Conservation (phyloP, 495 filamentous ascomycete species). For the Penicillium lagena region DNA sequence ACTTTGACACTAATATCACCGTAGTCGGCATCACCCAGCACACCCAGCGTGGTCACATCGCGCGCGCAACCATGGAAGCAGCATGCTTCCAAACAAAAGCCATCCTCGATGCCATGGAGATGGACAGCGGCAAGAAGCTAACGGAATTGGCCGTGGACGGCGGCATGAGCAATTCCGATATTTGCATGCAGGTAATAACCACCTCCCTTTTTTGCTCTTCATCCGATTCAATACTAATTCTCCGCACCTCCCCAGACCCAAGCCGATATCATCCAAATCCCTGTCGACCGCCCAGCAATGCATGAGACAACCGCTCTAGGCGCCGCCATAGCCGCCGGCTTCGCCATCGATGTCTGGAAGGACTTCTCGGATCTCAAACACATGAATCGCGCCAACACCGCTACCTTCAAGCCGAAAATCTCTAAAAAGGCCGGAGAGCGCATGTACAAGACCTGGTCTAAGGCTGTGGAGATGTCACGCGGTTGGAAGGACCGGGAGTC, state of each 20-base stretch:
- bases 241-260: constrained; percentile 53
- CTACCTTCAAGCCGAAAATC: constrained; percentile 65
- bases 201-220: constrained; percentile 6
- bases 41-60: constrained; percentile 85
- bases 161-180: constrained; percentile 87
- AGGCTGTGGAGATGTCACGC: constrained; percentile 84
- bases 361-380: constrained; percentile 70
- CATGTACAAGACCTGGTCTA: constrained; percentile 77
- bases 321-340: constrained; percentile 89
- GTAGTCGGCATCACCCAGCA: constrained; percentile 84
- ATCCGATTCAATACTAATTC: constrained; percentile 5
- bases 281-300: constrained; percentile 83
- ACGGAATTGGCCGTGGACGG: constrained; percentile 81
- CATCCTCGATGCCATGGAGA: constrained; percentile 91
- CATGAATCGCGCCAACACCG: constrained; percentile 70
- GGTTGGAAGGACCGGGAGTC: constrained; percentile 61
- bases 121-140: constrained; percentile 75
- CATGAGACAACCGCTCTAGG: constrained; percentile 90
- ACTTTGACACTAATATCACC: constrained; percentile 1
- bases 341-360: constrained; percentile 78
- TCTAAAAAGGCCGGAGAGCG: constrained; percentile 49
- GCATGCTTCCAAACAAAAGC: constrained; percentile 94
- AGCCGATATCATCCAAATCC: constrained; percentile 84
- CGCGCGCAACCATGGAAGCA: constrained; percentile 88
- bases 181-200: constrained; percentile 76